A percentile compares a stretch with the other conserved stretches of the same genome.
Conservation (phyloP, 495 filamentous ascomycete genomes). For the Alectoria sarmentosa region DNA sequence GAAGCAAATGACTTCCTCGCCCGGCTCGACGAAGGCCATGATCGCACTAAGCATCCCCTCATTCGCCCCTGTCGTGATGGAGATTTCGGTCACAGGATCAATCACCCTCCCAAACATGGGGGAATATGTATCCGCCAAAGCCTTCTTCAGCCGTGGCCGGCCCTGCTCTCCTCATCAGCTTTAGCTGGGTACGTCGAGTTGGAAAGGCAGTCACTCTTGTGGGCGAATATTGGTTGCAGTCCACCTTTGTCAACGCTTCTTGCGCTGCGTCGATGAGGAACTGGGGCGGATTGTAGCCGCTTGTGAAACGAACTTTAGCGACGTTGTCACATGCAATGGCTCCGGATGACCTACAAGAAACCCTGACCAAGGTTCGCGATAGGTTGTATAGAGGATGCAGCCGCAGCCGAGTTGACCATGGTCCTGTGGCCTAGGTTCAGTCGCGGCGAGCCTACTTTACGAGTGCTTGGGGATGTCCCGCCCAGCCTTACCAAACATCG, state of each 20-base stretch:
- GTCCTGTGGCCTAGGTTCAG: conserved; percentile 48
- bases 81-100: conserved; percentile 84
- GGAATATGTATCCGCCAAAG: conserved; percentile 83
- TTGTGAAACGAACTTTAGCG: too few relatives aligned
- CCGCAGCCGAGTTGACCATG: conserved; percentile 89
- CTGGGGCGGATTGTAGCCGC: conserved; percentile 88
- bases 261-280: conserved; percentile 92
- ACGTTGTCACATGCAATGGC: too few relatives aligned
- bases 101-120: conserved; percentile 72
- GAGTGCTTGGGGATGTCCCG: too few relatives aligned
- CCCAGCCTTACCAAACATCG: too few relatives aligned
- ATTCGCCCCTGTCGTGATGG: conserved; percentile 93
- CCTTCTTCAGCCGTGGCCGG: conserved; percentile 81
- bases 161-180: conserved; percentile 46
- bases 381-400: conserved; percentile 77
- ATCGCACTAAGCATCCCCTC: conserved; percentile 95
- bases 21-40: conserved; percentile 92
- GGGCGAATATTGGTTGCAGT: conserved; percentile 97
- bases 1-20: conserved; percentile 95
- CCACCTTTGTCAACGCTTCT: conserved; percentile 79
- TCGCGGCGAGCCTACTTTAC: background rate
- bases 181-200: too few relatives aligned
- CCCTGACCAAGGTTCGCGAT: conserved; percentile 44
- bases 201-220: conserved; percentile 56
- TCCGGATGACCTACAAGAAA: conserved; percentile 30